phyloP scores from a whole-genome alignment of 768 basidiomycete genomes.

The Strobilomyces confusus region DNA sequence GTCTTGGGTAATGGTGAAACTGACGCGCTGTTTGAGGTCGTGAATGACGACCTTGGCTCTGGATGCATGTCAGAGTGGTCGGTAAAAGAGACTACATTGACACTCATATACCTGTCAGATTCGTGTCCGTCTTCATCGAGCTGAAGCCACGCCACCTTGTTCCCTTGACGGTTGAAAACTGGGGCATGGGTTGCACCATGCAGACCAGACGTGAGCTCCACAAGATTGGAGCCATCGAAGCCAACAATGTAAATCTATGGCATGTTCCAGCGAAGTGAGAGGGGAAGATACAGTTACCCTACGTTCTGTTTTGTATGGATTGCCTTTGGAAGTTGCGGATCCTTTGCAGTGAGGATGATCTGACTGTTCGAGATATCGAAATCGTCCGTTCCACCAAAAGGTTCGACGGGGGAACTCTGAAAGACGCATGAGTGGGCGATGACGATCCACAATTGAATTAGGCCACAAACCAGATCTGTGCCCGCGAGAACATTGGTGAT shows the following conservation, averaged over 20 bases:
- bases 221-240: constrained; percentile 49
- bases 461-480: constrained; percentile 58
- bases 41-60: constrained; percentile 78
- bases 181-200: constrained; percentile 83
- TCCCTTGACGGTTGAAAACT: constrained; percentile 60
- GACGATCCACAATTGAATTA: background rate
- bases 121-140: constrained; percentile 87
- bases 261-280: background rate
- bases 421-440: background rate
- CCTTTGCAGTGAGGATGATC: constrained; percentile 84
- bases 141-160: constrained; percentile 84
- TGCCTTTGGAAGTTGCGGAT: constrained; percentile 69
- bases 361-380: constrained; percentile 67
- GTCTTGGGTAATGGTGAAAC: constrained; percentile 68
- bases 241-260: constrained; percentile 66
- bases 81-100: background rate
- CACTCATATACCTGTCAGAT: constrained; percentile 58
- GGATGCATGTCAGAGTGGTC: background rate
- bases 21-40: constrained; percentile 62
- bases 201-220: constrained; percentile 74
- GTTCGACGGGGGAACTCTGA: constrained; percentile 73
- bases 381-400: constrained; percentile 82
- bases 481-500: constrained; percentile 61
- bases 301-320: constrained; percentile 91
- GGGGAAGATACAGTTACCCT: background rate